Conservation (phyloP, 2,329 filamentous ascomycete genomes). For the Apiospora marii region DNA sequence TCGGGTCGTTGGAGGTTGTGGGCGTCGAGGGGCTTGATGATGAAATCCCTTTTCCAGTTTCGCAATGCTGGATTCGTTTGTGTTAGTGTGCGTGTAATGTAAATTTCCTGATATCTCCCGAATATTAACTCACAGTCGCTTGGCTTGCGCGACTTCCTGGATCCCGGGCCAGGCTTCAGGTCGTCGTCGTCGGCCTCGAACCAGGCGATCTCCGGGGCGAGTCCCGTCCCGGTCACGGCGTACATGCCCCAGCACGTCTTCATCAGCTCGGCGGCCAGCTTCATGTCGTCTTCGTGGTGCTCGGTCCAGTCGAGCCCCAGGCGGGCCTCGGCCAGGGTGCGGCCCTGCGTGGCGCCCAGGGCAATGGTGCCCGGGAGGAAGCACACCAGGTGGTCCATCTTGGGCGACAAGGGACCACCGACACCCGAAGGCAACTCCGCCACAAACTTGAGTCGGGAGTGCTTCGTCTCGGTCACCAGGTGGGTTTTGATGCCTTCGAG, state of each 20-base stretch:
- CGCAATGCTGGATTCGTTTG: neutral
- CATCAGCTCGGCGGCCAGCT: slow-evolving; percentile 86
- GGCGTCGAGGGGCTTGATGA: slow-evolving; percentile 78
- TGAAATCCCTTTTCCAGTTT: slow-evolving; percentile 78
- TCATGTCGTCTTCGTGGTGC: slow-evolving; percentile 85
- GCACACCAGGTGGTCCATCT: slow-evolving; percentile 98
- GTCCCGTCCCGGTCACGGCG: slow-evolving; percentile 83
- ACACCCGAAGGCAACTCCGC: slow-evolving; percentile 85
- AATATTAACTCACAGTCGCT: neutral
- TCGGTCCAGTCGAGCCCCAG: slow-evolving; percentile 76
- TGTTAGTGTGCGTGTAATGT: neutral
- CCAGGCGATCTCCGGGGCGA: slow-evolving; percentile 92
- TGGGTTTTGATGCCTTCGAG: slow-evolving; percentile 88
- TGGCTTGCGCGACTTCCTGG: neutral
- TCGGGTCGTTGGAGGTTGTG: slow-evolving; percentile 97
- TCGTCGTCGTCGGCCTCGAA: slow-evolving; percentile 77
- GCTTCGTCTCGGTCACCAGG: slow-evolving; percentile 85
- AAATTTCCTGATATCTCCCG: neutral
- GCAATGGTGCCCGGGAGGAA: slow-evolving; percentile 98
- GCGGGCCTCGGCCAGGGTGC: slow-evolving; percentile 77
- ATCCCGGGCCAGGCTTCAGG: slow-evolving; percentile 53
- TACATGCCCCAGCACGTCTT: slow-evolving; percentile 99
- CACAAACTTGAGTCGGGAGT: slow-evolving; percentile 82
- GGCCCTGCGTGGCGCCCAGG: slow-evolving; percentile 81
- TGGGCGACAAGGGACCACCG: slow-evolving; percentile 71